Evolutionary conservation across 495 filamentous ascomycete genomes (phyloP).

Genomic region (Hypoxylon fragiforme): DNA sequence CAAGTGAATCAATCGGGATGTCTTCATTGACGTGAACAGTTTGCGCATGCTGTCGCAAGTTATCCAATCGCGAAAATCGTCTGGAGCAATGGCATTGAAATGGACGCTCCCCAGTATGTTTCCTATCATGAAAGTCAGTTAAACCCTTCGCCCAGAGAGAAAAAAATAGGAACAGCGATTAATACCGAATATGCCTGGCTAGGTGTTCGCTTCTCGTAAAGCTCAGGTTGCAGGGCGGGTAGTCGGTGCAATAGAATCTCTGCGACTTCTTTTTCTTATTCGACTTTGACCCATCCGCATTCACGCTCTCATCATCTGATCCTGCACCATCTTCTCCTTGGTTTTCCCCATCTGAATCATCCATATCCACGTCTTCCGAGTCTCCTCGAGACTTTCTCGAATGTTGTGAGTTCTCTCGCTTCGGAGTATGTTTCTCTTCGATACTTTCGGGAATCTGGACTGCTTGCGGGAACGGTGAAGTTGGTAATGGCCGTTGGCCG

Average conservation of each 20-base stretch:
- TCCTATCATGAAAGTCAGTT: conserved; percentile 65
- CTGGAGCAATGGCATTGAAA: conserved; percentile 97
- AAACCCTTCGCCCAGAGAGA: conserved; percentile 19
- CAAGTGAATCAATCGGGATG: conserved; percentile 89
- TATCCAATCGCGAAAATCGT: conserved; percentile 95
- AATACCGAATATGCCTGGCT: conserved; percentile 86
- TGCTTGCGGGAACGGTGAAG: conserved; percentile 58
- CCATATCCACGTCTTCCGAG: conserved; percentile 77
- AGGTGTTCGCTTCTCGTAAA: conserved; percentile 97
- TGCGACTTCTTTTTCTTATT: conserved; percentile 96
- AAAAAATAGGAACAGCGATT: neutral
- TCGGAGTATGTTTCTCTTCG: conserved; percentile 45
- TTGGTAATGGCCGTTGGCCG: conserved; percentile 63
- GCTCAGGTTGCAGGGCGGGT: conserved; percentile 89
- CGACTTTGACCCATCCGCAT: conserved; percentile 63
- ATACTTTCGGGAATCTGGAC: conserved; percentile 50
- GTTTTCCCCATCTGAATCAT: conserved; percentile 66
- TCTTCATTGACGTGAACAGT: conserved; percentile 98
- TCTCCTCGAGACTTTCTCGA: conserved; percentile 63
- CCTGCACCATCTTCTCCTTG: conserved; percentile 62
- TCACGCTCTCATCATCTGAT: conserved; percentile 78
- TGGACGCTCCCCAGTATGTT: conserved; percentile 96
- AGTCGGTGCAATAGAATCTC: conserved; percentile 96
- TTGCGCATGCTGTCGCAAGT: conserved; percentile 94
- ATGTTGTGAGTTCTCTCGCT: conserved; percentile 62